A percentile compares a stretch with the other conserved stretches of the same genome.
These are phyloP conservation scores for Populus hybrid DNA, from an alignment of 441 rosid species.

Conservation along the genomic window DNA sequence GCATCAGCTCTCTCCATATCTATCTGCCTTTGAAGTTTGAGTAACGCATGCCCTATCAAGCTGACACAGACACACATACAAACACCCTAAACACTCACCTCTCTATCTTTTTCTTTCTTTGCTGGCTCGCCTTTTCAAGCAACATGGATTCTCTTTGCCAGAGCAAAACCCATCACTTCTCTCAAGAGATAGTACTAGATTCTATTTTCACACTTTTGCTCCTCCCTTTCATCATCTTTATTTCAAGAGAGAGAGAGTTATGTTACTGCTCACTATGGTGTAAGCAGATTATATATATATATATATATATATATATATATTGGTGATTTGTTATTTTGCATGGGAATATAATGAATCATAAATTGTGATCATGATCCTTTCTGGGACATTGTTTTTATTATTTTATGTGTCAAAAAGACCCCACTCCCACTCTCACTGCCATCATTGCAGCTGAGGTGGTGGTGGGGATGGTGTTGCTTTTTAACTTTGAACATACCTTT, in stretches of 20 bases:
- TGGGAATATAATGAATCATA: constrained; percentile 26
- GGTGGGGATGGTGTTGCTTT: constrained; percentile 26
- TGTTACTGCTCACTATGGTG: not conserved
- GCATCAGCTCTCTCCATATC: not conserved
- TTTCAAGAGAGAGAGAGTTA: not conserved
- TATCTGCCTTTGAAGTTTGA: constrained; percentile 25
- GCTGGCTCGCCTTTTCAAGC: constrained; percentile 45
- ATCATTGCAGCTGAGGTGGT: constrained; percentile 44
- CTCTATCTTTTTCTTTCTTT: constrained; percentile 4
- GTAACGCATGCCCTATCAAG: constrained; percentile 33
- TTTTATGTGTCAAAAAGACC: not conserved
- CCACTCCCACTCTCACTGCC: constrained; percentile 32
- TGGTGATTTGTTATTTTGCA: constrained; percentile 25
- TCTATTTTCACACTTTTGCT: constrained; percentile 27
- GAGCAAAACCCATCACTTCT: constrained; percentile 40
- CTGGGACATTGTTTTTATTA: not conserved
- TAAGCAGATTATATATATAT: not conserved
- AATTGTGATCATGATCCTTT: not conserved
- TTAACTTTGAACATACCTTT: constrained; percentile 5
- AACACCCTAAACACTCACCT: not conserved
- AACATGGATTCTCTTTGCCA: constrained; percentile 50
- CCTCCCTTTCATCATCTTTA: constrained; percentile 3
- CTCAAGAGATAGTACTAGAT: constrained; percentile 51
- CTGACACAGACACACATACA: constrained; percentile 29
- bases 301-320: not conserved